Percentiles rank a stretch among this genome's conserved stretches.
These are phyloP conservation scores for Neurospora intermedia DNA, from an alignment of 495 filamentous ascomycete genomes.

Conservation along the genomic window DNA sequence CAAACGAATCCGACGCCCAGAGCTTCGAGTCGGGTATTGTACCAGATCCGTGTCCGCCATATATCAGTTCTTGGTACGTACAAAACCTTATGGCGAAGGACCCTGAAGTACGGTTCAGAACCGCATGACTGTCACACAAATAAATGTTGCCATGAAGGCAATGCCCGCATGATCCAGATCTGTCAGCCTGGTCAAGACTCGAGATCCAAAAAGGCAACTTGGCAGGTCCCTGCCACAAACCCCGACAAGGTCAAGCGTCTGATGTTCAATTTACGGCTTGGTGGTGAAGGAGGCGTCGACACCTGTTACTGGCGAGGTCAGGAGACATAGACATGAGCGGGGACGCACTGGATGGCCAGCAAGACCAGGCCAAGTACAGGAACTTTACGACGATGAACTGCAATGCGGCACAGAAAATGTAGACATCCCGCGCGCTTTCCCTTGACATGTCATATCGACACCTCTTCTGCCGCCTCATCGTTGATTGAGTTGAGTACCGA, in stretches of 20 bases:
- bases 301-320: neutral
- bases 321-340: neutral
- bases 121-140: neutral
- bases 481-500: too few relatives aligned
- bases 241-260: neutral
- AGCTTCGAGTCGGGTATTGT: neutral
- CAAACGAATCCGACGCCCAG: neutral
- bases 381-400: neutral
- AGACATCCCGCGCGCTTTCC: neutral
- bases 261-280: neutral
- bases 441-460: neutral
- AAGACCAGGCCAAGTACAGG: neutral
- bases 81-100: neutral
- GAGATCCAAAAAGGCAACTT: neutral
- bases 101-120: neutral
- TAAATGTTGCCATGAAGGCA: neutral
- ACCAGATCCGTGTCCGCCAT: neutral
- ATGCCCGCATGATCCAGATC: neutral
- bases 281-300: neutral
- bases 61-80: neutral
- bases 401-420: neutral
- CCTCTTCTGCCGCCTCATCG: neutral
- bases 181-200: neutral
- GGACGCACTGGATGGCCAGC: neutral
- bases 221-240: neutral